Evolutionary conservation across 257 asterid genomes (phyloP).

Genomic region (Jasminum sambac): DNA sequence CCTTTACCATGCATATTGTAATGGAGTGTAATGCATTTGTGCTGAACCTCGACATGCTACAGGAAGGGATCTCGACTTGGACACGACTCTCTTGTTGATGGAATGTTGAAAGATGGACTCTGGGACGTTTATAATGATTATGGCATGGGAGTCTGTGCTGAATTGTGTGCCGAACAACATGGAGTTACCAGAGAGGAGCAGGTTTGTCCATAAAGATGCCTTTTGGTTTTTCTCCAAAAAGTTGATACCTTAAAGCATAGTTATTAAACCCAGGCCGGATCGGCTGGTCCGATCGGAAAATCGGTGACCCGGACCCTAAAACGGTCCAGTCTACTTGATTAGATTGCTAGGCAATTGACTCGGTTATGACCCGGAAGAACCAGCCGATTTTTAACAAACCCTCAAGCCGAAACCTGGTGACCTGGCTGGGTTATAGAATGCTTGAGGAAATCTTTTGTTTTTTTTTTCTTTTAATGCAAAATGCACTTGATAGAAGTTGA

Average conservation of each 20-base stretch:
- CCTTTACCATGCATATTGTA: not conserved
- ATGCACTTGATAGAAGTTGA: no score
- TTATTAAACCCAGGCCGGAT: no score
- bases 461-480: no score
- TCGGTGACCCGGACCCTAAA: no score
- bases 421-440: no score
- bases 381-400: no score
- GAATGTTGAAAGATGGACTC: slow-evolving; percentile 96
- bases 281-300: no score
- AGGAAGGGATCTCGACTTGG: slow-evolving; percentile 99
- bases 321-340: no score
- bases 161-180: slow-evolving; percentile 85
- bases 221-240: not conserved
- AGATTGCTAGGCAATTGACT: no score
- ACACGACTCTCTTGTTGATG: slow-evolving; percentile 95
- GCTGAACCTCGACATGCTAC: slow-evolving; percentile 31
- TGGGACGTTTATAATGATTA: slow-evolving; percentile 93
- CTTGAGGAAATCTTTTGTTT: no score
- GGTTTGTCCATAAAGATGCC: slow-evolving; percentile 43
- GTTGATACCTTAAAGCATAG: not conserved
- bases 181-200: slow-evolving; percentile 83
- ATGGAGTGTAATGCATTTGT: slow-evolving; percentile 6
- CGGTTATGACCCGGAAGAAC: no score
- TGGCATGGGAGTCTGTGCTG: slow-evolving; percentile 99
- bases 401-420: no score